Evolutionary conservation across 2,329 filamentous ascomycete species (phyloP), one percentile per base, ranked within the genome.

Genomic region (Huntiella abstrusa): DNA sequence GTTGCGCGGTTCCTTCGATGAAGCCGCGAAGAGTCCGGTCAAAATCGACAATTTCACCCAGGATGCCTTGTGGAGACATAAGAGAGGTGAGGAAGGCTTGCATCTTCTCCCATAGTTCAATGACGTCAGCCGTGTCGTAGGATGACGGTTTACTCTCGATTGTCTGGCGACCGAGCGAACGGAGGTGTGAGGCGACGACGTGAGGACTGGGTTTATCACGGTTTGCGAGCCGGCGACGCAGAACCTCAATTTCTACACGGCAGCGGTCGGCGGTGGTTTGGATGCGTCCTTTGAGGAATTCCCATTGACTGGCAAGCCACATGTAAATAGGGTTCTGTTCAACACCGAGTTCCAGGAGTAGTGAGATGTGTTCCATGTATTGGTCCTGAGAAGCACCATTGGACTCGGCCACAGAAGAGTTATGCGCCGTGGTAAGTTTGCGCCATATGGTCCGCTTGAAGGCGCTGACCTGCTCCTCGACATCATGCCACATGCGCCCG

Each of bases 301-400:
- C 84, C 57, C 87, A 92, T 40, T 84, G 78, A 56, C 85, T 94
- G 47, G 88, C 67, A 19, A 98, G 74, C 87, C 91, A 98, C 8
- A 92, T 73, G 83, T 84, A 94, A 51, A 98, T 93, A 1, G 91
- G 91, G 55, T 93, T 98, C 50, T 96, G 86, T 7, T 93, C 82
- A 2, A 94, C 86, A 5, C 91, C 92, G 15, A 98, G 68, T 60
- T 98, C 88, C n/a, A 98, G 65, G 45, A 98, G 69, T 33, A 95
- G 69, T 16, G 77, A 71, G 46, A 98, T 96, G 41, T 95, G 68
- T 57, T 94, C 85, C 75, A 95, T 85, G 56, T 95, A 82, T 58
- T 78, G 73, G 54, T 94, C 85, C 56, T 88, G 84, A 4, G 73
- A 67, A 35, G 78, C 59, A 5, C 70, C 70, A 43, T 57, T 63